Evolutionary conservation across 371 early-diverging fungal genomes (phyloP), one percentile per base, ranked within the genome.

Genomic region (Funneliformis caledonium): DNA sequence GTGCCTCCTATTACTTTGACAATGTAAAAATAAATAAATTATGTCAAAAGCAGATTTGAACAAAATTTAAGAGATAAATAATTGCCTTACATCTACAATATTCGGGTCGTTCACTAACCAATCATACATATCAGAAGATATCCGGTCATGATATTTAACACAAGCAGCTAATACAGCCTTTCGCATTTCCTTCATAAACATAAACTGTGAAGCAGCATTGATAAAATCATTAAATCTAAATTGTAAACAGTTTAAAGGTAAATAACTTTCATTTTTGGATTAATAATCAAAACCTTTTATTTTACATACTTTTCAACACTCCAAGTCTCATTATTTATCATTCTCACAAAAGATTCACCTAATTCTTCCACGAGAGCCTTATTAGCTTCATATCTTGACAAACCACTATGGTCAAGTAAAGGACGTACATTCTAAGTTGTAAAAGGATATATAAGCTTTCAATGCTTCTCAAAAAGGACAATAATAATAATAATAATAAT

Each of bases 351-450:
- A 7, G 52, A 45, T 7, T 69, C 52, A 11, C n/a, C 22, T 45
- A 79, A 59, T 43, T n/a, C 70, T 4, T 67, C 72, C 19, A 79
- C 52, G n/a, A 79, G 69, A 37, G 56, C 59, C 22, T 16, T 45
- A 31, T 79, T 52, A 79, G 70, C 59, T 48, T 52, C 47, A n/a
- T 52, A 70, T 45, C 79, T 79, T 9, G 69, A 52, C 42, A 52
- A 19, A 4, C 79, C 79, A 47, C 65, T 64, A 16, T 47, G 16
- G 16, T 79, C 79, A 69, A 79, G 70, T 47, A 79, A 42, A 31
- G 79, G 79, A 33, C 70, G 70, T 42, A 79, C 48, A 9, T 65
- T 48, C 79, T 79, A 52, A 52, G 56, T 56, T 56, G 16, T 56
- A 16, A 56, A 56, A 19, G 19, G 0, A 7, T 2, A 16, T 16